Percentiles rank a stretch among this genome's conserved stretches.
phyloP scores from a whole-genome alignment of 768 basidiomycete species.

The Hericium rajendrae region DNA sequence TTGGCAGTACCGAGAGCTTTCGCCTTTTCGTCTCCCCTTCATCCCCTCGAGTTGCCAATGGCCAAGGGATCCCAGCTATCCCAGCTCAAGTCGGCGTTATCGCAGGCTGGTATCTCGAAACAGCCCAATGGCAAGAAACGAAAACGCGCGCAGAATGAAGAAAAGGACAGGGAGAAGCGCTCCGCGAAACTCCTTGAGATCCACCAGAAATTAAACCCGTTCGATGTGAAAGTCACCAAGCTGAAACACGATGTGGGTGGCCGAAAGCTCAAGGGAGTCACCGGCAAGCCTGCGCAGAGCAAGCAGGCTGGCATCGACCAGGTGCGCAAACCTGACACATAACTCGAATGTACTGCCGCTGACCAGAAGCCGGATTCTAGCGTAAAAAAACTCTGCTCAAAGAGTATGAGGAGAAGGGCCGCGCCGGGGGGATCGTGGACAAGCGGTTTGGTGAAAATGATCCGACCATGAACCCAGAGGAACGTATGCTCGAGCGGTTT shows the following conservation, averaged over 20 bases:
- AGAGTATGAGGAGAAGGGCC: slow-evolving; percentile 74
- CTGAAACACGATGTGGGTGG: slow-evolving; percentile 92
- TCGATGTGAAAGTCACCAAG: slow-evolving; percentile 88
- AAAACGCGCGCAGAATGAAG: slow-evolving; percentile 47
- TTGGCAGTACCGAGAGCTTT: not conserved
- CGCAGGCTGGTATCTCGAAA: slow-evolving; percentile 68
- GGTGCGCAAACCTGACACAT: slow-evolving; percentile 32
- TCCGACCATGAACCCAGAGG: slow-evolving; percentile 85
- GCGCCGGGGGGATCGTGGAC: slow-evolving; percentile 84
- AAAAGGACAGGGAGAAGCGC: slow-evolving; percentile 77
- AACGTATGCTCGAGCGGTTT: slow-evolving; percentile 94
- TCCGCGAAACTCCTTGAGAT: slow-evolving; percentile 77
- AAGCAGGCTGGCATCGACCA: slow-evolving; percentile 87
- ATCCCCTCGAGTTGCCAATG: slow-evolving; percentile 30
- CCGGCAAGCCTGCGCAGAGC: slow-evolving; percentile 77
- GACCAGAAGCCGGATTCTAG: slow-evolving; percentile 29
- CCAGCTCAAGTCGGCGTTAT: slow-evolving; percentile 82
- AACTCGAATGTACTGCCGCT: not conserved
- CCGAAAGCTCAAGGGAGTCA: slow-evolving; percentile 71
- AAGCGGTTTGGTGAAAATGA: slow-evolving; percentile 95
- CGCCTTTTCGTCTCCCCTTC: not conserved
- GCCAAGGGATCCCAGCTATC: slow-evolving; percentile 82
- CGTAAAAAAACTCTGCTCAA: slow-evolving; percentile 82
- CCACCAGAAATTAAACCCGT: slow-evolving; percentile 81
- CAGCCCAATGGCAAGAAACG: slow-evolving; percentile 56